Evolutionary conservation across 2,329 filamentous ascomycete species (phyloP).

Genomic region (Elsinoe ampelina): DNA sequence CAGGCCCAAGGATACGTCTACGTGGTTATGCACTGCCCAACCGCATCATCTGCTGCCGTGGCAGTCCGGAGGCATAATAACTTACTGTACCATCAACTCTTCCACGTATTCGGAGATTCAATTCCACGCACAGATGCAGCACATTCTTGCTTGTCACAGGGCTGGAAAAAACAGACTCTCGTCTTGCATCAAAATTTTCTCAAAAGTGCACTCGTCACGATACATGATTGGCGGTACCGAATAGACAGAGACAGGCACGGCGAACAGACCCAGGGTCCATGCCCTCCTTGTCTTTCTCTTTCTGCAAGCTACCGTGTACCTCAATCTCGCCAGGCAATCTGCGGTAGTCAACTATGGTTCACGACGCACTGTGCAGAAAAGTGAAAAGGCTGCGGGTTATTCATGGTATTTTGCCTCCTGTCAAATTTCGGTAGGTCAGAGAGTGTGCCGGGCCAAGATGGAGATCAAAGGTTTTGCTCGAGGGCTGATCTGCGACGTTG

Average conservation of each 20-base stretch:
- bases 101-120: not conserved
- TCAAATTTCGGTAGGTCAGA: conserved; percentile 1
- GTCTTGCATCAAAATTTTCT: too few relatives aligned
- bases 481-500: not conserved
- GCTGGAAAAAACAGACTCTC: too few relatives aligned
- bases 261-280: not conserved
- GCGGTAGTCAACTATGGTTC: not conserved
- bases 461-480: not conserved
- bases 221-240: not conserved
- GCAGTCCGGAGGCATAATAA: not conserved
- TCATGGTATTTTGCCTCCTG: conserved; percentile 2
- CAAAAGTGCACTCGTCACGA: not conserved
- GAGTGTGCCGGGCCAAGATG: too few relatives aligned
- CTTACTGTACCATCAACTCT: too few relatives aligned
- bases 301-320: too few relatives aligned
- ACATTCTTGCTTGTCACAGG: too few relatives aligned
- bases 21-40: not conserved
- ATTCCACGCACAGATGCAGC: too few relatives aligned
- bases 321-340: too few relatives aligned
- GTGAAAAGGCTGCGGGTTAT: not conserved
- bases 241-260: not conserved
- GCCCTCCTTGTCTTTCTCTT: not conserved
- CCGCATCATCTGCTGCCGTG: too few relatives aligned
- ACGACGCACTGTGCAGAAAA: not conserved
- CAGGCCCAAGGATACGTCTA: not conserved